Base-by-base conservation (phyloP, 768 basidiomycete species). In the Favolaschia claudopus region DNA sequence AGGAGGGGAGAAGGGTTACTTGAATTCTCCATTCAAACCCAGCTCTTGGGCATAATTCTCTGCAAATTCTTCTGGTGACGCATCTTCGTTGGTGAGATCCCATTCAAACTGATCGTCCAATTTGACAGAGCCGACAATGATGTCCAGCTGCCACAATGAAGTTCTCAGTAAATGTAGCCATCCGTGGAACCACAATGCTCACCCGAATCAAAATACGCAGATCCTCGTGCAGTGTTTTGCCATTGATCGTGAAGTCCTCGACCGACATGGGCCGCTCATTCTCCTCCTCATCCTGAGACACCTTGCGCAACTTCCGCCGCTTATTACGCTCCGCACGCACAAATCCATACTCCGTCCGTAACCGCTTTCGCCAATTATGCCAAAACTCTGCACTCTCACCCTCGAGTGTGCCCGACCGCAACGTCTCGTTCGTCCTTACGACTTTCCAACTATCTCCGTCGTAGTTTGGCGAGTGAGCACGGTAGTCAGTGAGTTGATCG, bases 51-150 rank as follows among this genome's bases (percentile, higher is more conserved):
- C 79, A 70, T 97, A 96, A 1, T 89, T 82, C 61, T 91, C 89
- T 7, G 97, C 94, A 73, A 99, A 99, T 24, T 90, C 88, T 74
- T 99, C 97, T 0, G 96, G 96, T 0, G 89, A 90, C 4, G 92
- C 89, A 42, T 83, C 80, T 20, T 79, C 75, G 54, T 91, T 94
- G 65, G 89, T 89, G 33, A 98, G 74, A 72, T 99, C 96, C 97
- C 97, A 99, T 71, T 99, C 97, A 69, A 99, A 96, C 69, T 95
- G 92, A 74, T 99, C 97, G 54, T 94, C 92, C 22, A 99, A 83
- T 73, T 96, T 95, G 78, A 95, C 86, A 7, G 89, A 87, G 22
- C 94, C 96, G 53, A 96, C 89, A 52, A 95, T 93, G 74, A 99
- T 94, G 74, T 99, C 96, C 61, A 99, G 85, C 95, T 98, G 69